Evolutionary conservation across 2,329 filamentous ascomycete species (phyloP), one percentile per base, ranked within the genome.

Genomic region (Oidium heveae): DNA sequence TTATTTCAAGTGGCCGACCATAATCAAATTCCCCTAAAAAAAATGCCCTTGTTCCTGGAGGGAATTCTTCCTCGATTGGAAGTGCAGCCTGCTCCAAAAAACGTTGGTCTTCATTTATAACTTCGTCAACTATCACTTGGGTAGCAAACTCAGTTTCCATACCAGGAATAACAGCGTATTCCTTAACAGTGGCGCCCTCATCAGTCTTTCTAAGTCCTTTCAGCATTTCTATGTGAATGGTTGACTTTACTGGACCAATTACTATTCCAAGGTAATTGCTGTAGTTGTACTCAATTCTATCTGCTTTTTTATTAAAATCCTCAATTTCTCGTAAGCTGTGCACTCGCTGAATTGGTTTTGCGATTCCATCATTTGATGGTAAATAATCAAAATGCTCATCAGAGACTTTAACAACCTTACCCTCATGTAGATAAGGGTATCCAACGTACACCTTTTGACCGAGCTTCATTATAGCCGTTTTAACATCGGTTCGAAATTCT

Each of bases 21-120:
- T 94, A 96, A 54, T 86, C 86, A 68, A 83, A 93, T 39, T 95
- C 88, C 50, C 91, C 91, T 2, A 98, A 71, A 72, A 94, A 96
- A 70, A 98, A 98, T 0, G 84, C 87, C 55, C 82, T 77, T 1
- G 86, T 84, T 41, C 80, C 82, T 55, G 80, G 69, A 0, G 91
- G 88, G 58, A 95, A 96, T 63, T 98, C 91, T 66, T 95, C 81
- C 60, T 88, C 83, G 36, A 98, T 82, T 0, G 89, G 84, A 5
- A 94, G 65, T n/a, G 91, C 88, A 13, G 75, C 81, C 62, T 80
- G 83, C 68, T 98, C 91, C 54, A 96, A 76, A 69, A 98, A 98
- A 24, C 91, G 84, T 65, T 86, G 80, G 64, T 98, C 91, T 62
- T 88, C 84, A 64, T 89, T 94, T 62, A 87, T 70, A 44, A 96